Conservation (phyloP, 2,329 filamentous ascomycete genomes). For the Erysiphe pulchra region DNA sequence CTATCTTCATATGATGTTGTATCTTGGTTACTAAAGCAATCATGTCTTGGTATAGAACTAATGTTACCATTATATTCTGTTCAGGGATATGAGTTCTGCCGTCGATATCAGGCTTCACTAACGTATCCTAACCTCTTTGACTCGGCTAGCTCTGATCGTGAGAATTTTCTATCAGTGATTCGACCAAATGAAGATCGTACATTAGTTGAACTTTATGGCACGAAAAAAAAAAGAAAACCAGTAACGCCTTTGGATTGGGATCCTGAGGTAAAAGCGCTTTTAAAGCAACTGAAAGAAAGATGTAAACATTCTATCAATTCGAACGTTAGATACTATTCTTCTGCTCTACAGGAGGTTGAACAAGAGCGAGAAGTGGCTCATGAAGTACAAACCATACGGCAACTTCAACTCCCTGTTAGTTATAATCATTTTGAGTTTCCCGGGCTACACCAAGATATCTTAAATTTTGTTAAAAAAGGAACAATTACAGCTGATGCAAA, state of each 20-base stretch:
- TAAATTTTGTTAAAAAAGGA: slow-evolving; percentile 21
- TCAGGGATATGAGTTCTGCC: slow-evolving; percentile 34
- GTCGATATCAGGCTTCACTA: slow-evolving; percentile 22
- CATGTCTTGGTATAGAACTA: slow-evolving; percentile 31
- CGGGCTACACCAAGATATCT: slow-evolving; percentile 21
- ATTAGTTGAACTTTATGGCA: slow-evolving; percentile 29
- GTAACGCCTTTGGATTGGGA: not conserved
- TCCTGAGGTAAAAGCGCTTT: not conserved
- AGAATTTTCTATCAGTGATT: slow-evolving; percentile 19
- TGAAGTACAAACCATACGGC: slow-evolving; percentile 19
- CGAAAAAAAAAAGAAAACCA: slow-evolving; percentile 3
- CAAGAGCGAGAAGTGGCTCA: slow-evolving; percentile 21
- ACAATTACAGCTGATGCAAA: slow-evolving; percentile 14
- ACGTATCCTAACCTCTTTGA: slow-evolving; percentile 18
- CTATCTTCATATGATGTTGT: slow-evolving; percentile 21
- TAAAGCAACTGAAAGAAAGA: not conserved
- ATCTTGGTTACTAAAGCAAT: slow-evolving; percentile 36
- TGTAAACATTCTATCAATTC: not conserved
- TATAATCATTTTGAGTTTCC: slow-evolving; percentile 17
- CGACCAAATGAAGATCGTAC: slow-evolving; percentile 28
- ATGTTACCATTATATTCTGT: slow-evolving; percentile 29
- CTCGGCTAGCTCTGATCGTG: slow-evolving; percentile 14
- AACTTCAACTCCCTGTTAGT: slow-evolving; percentile 18
- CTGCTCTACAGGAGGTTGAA: slow-evolving; percentile 28
- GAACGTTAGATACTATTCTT: slow-evolving; percentile 9